These are phyloP conservation scores for Phytophthora fragariaefolia DNA, from an alignment of 352 stramenopile genomes.

Conservation along the genomic window DNA sequence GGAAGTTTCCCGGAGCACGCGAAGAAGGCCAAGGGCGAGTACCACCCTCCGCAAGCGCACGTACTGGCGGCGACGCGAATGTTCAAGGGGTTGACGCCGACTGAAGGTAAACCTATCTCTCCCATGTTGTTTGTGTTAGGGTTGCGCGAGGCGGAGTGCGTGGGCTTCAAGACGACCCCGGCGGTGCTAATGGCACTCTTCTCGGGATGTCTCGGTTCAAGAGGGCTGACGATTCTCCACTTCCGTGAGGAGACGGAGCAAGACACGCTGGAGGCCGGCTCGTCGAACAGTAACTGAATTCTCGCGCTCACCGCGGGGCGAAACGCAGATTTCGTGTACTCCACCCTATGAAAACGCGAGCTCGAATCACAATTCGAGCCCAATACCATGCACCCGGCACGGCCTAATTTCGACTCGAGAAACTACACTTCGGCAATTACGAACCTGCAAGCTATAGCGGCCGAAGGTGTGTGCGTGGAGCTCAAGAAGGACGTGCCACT, in stretches of 20 bases:
- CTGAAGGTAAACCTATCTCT: slow-evolving; percentile 16
- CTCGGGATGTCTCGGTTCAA: slow-evolving; percentile 8
- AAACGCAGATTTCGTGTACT: not conserved
- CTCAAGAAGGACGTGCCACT: no score
- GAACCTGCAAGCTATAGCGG: no score
- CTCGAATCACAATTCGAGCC: not conserved
- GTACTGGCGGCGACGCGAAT: slow-evolving; percentile 11
- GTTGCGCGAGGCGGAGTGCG: slow-evolving; percentile 9
- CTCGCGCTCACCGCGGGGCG: not conserved
- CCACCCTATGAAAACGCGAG: not conserved
- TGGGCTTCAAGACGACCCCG: slow-evolving; percentile 9
- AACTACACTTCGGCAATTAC: no score
- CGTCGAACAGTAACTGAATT: slow-evolving; percentile 15
- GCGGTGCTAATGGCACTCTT: slow-evolving; percentile 24
- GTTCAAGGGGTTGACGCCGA: slow-evolving; percentile 1
- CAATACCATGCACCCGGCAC: not conserved
- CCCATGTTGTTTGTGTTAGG: slow-evolving; percentile 20
- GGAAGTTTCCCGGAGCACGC: not conserved
- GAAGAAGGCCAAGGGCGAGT: slow-evolving; percentile 7
- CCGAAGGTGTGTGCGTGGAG: no score
- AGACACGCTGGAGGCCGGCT: slow-evolving; percentile 2
- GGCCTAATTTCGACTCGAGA: no score
- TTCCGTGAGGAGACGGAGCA: slow-evolving; percentile 13
- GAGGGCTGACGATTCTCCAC: slow-evolving; percentile 14
- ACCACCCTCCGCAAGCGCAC: slow-evolving; percentile 1